Evolutionary conservation across 2,329 filamentous ascomycete genomes (phyloP), one percentile per base, ranked within the genome.

Genomic region (Exutisphaerella laricina): DNA sequence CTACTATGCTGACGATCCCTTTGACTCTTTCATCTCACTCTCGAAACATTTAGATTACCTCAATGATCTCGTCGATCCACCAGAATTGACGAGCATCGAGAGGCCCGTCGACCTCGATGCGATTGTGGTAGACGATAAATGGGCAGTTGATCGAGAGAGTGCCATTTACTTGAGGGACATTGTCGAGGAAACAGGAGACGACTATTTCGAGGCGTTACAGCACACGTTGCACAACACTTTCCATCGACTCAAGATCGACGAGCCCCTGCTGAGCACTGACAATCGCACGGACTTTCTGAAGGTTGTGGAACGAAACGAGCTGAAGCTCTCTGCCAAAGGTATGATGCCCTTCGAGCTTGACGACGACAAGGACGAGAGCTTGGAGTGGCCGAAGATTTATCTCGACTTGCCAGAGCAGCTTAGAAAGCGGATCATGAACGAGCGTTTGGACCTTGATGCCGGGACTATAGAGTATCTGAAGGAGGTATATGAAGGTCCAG

Each of bases 181-280:
- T 14, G n/a, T 35, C 4, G 20, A 14, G 4, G 33, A 35, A 12
- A 35, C 17, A 8, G 13, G 20, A 14, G 20, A 35, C 9, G 33
- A 35, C n/a, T 23, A 35, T 20, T 21, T 23, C 17, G 33, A 35
- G 12, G 17, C 23, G 14, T n/a, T 23, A n/a, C 17, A 21, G 10
- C 17, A 35, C 3, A n/a, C 18, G 14, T 17, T 16, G 14, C 33
- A 35, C 3, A 35, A 17, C n/a, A 14, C 17, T 13, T 39, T 53
- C 5, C 32, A 44, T 18, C 37, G 50, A 5, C 55, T 57, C 12
- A 75, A 70, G 47, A 44, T 69, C 7, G 71, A 76, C 39, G 43
- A 67, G 25, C 73, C 75, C 2, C 38, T 77, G 0, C 58, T 77
- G 5, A 41, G n/a, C 3, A 64, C 60, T 3, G 70, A 75, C 48